phyloP scores from a whole-genome alignment of 257 asterid genomes.

The Fraxinus cuspidata region DNA sequence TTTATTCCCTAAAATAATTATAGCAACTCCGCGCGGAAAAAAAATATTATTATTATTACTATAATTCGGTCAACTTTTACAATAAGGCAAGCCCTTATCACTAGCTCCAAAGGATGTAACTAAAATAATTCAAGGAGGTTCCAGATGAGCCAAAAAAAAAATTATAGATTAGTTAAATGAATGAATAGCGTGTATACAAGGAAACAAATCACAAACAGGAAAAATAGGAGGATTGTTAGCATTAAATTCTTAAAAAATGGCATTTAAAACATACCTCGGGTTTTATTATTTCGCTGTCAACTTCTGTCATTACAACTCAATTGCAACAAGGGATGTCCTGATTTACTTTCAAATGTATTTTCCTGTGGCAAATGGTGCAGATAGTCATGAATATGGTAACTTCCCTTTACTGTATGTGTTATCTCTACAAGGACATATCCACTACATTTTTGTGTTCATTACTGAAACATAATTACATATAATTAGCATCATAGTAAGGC shows the following conservation, averaged over 20 bases:
- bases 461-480: neutral
- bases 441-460: neutral
- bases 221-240: neutral
- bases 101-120: neutral
- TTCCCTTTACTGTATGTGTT: neutral
- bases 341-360: neutral
- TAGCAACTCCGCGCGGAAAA: neutral
- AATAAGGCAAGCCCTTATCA: neutral
- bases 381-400: neutral
- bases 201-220: neutral
- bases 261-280: neutral
- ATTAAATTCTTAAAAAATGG: neutral
- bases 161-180: neutral
- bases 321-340: neutral
- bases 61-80: neutral
- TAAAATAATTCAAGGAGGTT: neutral
- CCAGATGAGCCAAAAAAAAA: neutral
- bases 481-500: neutral
- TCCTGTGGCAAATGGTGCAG: neutral
- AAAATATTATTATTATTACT: too few relatives aligned
- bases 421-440: neutral
- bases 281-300: conserved; percentile 1
- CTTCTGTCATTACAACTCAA: neutral
- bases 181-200: neutral
- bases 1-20: neutral